Evolutionary conservation across 768 basidiomycete species (phyloP).

Genomic region (Leccinum subgranulosum): DNA sequence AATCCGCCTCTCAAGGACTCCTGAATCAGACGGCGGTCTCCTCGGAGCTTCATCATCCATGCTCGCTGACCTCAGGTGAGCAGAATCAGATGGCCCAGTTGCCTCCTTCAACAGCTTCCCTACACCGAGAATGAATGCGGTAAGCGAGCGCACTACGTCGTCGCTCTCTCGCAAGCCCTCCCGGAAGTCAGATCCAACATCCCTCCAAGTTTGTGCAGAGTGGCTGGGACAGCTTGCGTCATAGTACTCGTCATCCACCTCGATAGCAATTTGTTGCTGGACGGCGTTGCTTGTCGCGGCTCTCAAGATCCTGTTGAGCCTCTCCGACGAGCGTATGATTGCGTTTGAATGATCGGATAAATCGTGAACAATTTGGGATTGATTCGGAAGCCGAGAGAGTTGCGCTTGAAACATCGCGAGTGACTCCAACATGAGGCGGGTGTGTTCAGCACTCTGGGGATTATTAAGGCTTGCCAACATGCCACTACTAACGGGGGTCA

Average conservation of each 20-base stretch:
- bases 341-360: conserved; percentile 59
- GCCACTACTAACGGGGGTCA: conserved; percentile 18
- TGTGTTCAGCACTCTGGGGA: conserved; percentile 50
- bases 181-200: conserved; percentile 67
- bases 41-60: conserved; percentile 47
- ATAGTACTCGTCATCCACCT: conserved; percentile 51
- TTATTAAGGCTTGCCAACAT: conserved; percentile 7
- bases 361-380: conserved; percentile 46
- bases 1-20: conserved; percentile 39
- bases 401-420: conserved; percentile 68
- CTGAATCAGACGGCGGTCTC: conserved; percentile 33
- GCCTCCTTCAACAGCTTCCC: conserved; percentile 67
- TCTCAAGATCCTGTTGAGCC: conserved; percentile 60
- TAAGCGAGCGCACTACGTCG: conserved; percentile 73
- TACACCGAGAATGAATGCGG: conserved; percentile 71
- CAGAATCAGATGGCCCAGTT: conserved; percentile 30
- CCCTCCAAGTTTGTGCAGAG: conserved; percentile 60
- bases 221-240: conserved; percentile 30
- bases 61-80: conserved; percentile 50
- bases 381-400: conserved; percentile 51
- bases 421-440: conserved; percentile 67
- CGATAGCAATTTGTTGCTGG: conserved; percentile 72
- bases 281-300: conserved; percentile 55
- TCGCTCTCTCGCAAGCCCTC: conserved; percentile 72
- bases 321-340: conserved; percentile 64